These are phyloP conservation scores for Tetraselmis striata DNA, from an alignment of 139 green algal genomes.

Conservation along the genomic window DNA sequence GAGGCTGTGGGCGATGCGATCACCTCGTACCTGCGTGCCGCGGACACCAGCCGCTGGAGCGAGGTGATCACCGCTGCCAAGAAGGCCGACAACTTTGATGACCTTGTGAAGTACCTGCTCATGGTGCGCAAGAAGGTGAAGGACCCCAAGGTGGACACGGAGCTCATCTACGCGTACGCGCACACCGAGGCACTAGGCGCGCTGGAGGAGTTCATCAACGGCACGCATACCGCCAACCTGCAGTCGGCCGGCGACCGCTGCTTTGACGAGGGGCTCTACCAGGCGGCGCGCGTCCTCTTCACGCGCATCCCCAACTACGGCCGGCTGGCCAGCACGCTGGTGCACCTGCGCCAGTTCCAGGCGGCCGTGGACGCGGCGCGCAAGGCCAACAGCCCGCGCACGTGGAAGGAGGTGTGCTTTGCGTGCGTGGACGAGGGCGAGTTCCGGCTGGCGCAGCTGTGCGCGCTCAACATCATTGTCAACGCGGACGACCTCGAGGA, in stretches of 20 bases:
- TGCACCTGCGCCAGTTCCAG: constrained; percentile 86
- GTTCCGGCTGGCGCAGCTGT: constrained; percentile 94
- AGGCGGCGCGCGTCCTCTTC: constrained; percentile 91
- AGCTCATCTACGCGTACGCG: constrained; percentile 95
- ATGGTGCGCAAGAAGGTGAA: constrained; percentile 95
- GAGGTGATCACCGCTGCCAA: constrained; percentile 64
- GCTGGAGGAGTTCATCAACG: constrained; percentile 92
- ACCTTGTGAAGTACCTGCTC: constrained; percentile 94
- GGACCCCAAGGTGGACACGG: constrained; percentile 88
- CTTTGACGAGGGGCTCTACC: constrained; percentile 89
- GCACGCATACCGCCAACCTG: constrained; percentile 70
- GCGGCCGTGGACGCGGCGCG: constrained; percentile 89
- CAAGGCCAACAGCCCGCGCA: constrained; percentile 90
- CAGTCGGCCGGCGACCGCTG: constrained; percentile 37
- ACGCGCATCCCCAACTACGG: constrained; percentile 90
- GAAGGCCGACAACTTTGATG: constrained; percentile 59
- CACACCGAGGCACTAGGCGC: constrained; percentile 72
- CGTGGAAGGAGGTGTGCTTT: constrained; percentile 98
- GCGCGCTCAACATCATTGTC: constrained; percentile 98
- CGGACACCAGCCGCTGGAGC: constrained; percentile 60
- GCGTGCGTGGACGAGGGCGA: constrained; percentile 93
- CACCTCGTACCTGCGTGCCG: constrained; percentile 77
- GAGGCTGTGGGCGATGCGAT: constrained; percentile 78
- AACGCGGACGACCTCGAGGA: constrained; percentile 97
- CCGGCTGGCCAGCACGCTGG: constrained; percentile 82